phyloP scores from a whole-genome alignment of 1,139 yeast species.

The Nakaseomyces sp. region DNA sequence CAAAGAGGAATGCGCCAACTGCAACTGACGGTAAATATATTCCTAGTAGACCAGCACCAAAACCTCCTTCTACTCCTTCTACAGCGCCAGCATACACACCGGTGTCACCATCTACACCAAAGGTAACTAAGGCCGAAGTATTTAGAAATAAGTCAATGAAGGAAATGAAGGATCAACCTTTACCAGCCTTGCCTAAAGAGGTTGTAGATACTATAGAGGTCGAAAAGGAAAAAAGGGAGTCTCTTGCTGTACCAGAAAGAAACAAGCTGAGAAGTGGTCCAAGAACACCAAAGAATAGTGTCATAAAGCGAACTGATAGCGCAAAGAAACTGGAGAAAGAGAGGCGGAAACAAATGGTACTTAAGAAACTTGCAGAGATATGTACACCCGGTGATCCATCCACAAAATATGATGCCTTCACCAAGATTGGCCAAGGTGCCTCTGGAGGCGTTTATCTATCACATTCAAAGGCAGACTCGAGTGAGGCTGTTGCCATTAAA shows the following conservation, averaged over 20 bases:
- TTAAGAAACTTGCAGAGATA: constrained; percentile 60
- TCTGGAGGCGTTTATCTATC: constrained; percentile 95
- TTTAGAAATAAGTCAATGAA: neutral
- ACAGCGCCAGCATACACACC: constrained; percentile 11
- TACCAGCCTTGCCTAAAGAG: neutral
- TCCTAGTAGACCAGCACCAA: constrained; percentile 65
- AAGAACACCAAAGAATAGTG: neutral
- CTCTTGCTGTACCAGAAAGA: neutral
- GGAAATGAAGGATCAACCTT: neutral
- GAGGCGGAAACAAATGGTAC: constrained; percentile 57
- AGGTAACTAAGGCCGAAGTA: neutral
- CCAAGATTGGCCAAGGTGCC: constrained; percentile 93
- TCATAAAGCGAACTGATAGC: constrained; percentile 14
- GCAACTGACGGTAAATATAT: constrained; percentile 37
- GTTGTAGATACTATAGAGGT: neutral
- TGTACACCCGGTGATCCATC: constrained; percentile 83
- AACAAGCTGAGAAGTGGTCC: neutral
- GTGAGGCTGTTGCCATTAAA: constrained; percentile 75
- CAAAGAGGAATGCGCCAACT: neutral
- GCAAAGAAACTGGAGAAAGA: constrained; percentile 62
- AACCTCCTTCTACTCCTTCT: constrained; percentile 34
- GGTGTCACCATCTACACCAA: constrained; percentile 5
- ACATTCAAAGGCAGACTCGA: constrained; percentile 46
- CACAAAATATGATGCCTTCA: constrained; percentile 51
- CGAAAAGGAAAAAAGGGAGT: neutral